phyloP scores from a whole-genome alignment of 495 filamentous ascomycete genomes.

The Ascobolus immersus region DNA sequence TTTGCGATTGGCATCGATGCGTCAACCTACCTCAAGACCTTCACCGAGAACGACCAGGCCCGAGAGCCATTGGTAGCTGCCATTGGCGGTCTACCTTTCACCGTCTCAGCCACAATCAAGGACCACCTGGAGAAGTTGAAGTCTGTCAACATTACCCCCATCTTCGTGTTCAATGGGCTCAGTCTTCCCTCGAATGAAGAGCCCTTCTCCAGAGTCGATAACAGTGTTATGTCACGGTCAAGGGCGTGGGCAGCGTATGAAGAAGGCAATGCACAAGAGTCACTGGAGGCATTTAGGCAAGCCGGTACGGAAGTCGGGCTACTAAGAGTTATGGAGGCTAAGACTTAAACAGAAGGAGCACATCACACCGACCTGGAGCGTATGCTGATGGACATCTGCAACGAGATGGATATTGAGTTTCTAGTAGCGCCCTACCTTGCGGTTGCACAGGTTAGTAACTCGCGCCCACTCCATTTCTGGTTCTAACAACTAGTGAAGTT shows the following conservation, averaged over 20 bases:
- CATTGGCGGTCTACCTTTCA: conserved; percentile 68
- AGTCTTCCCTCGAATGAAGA: conserved; percentile 34
- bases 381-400: conserved; percentile 47
- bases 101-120: conserved; percentile 41
- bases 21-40: no score
- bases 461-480: not conserved
- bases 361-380: conserved; percentile 37
- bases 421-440: conserved; percentile 77
- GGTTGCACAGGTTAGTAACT: conserved; percentile 44
- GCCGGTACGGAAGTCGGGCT: conserved; percentile 31
- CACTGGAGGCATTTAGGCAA: conserved; percentile 57
- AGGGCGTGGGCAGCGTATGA: conserved; percentile 72
- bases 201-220: conserved; percentile 21
- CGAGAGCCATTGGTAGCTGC: conserved; percentile 80
- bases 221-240: conserved; percentile 7
- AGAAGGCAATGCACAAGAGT: conserved; percentile 45
- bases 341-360: conserved; percentile 23
- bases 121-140: conserved; percentile 45
- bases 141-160: conserved; percentile 33
- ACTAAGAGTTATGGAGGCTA: not conserved
- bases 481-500: not conserved
- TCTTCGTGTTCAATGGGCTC: conserved; percentile 81
- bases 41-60: no score
- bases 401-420: conserved; percentile 43
- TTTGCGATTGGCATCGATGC: no score